Conservation (phyloP, 768 basidiomycete species). For the Boletus reticuloceps region DNA sequence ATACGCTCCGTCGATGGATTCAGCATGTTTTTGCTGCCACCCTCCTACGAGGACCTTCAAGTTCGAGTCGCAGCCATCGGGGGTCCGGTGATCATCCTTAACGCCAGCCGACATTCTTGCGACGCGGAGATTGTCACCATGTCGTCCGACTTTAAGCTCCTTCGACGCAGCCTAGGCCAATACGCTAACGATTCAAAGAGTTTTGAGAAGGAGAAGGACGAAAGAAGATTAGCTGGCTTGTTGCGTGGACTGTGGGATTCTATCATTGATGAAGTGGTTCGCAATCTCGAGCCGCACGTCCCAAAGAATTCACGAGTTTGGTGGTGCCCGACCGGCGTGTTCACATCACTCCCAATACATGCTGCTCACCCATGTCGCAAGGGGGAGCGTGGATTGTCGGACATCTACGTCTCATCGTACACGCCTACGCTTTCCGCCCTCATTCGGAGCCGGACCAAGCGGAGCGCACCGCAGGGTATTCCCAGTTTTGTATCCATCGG, state of each 20-base stretch:
- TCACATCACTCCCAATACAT: conserved; percentile 29
- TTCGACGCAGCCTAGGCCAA: too few species aligned
- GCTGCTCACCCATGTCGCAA: conserved; percentile 22
- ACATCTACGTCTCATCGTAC: conserved; percentile 31
- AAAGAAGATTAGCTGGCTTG: conserved; percentile 2
- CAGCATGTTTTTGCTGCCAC: too few species aligned
- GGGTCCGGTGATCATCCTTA: too few species aligned
- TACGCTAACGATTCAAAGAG: too few species aligned
- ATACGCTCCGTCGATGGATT: too few species aligned
- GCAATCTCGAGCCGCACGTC: conserved; percentile 12
- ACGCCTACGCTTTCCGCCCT: conserved; percentile 29
- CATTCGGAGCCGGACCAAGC: conserved; percentile 14
- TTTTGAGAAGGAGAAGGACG: too few species aligned
- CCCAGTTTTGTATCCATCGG: conserved; percentile 18
- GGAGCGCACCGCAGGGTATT: not conserved
- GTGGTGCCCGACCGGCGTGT: conserved; percentile 30
- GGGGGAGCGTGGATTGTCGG: conserved; percentile 16
- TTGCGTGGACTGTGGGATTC: conserved; percentile 26
- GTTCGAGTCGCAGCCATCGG: too few species aligned
- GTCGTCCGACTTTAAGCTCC: too few species aligned
- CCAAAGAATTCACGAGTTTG: conserved; percentile 24
- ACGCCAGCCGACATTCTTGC: too few species aligned
- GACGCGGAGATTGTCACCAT: too few species aligned
- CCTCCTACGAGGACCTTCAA: too few species aligned
- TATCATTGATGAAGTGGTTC: conserved; percentile 22